Conservation (phyloP, 345 rosid species). For the Psidium friedrichsthalianum region DNA sequence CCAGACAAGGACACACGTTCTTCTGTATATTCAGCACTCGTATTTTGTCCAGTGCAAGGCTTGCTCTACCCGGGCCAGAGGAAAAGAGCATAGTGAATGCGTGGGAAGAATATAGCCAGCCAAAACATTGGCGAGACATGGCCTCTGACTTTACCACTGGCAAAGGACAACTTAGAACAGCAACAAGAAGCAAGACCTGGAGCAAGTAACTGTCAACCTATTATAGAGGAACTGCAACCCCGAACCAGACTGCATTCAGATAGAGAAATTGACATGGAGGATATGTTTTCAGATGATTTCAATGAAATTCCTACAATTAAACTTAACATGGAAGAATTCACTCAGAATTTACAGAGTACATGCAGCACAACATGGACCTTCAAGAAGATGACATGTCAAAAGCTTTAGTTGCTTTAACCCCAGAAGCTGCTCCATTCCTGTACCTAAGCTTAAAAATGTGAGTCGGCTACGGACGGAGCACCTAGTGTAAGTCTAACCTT, state of each 20-base stretch:
- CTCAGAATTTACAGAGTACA: conserved; percentile 51
- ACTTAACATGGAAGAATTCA: conserved; percentile 56
- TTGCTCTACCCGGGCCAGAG: conserved; percentile 70
- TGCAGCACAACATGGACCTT: conserved; percentile 58
- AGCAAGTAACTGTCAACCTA: conserved; percentile 45
- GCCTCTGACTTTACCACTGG: conserved; percentile 32
- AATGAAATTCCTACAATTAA: conserved; percentile 77
- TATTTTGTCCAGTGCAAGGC: conserved; percentile 64
- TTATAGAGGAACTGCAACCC: conserved; percentile 78
- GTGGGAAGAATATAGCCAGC: conserved; percentile 1
- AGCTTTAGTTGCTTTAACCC: conserved; percentile 72
- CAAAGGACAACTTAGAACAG: conserved; percentile 19
- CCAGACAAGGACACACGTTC: not conserved
- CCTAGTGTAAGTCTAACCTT: conserved; percentile 56
- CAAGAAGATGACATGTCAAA: conserved; percentile 59
- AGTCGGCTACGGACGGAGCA: conserved; percentile 87
- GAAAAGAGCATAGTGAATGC: conserved; percentile 24
- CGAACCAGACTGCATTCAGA: conserved; percentile 46
- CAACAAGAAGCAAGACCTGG: conserved; percentile 14
- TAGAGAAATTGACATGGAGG: conserved; percentile 58
- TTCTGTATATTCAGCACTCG: not conserved
- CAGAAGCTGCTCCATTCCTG: conserved; percentile 78
- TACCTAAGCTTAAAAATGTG: conserved; percentile 71
- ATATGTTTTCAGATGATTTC: conserved; percentile 44
- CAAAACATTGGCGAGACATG: conserved; percentile 21